A percentile compares a stretch with the other conserved stretches of the same genome.
Evolutionary conservation across 768 basidiomycete species (phyloP).

Genomic region (Amyloporia xantha): DNA sequence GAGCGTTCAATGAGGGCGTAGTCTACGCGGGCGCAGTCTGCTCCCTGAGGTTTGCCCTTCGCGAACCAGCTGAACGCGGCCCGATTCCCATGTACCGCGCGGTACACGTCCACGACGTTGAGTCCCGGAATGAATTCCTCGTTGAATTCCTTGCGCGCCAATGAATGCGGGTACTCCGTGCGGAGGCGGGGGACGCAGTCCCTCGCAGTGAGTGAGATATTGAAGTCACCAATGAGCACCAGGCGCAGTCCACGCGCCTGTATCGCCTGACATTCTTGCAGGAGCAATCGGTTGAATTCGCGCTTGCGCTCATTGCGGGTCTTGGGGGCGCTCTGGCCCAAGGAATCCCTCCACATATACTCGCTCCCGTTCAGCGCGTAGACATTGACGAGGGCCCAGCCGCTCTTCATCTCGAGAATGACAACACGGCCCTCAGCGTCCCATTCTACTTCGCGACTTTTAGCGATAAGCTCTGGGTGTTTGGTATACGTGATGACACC

Average conservation of each 20-base stretch:
- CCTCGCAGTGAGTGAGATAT: constrained; percentile 16
- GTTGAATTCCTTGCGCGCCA: constrained; percentile 19
- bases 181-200: constrained; percentile 19
- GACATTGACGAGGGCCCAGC: constrained; percentile 22
- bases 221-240: constrained; percentile 22
- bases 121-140: constrained; percentile 18
- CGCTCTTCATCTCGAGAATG: constrained; percentile 19
- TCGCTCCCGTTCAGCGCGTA: constrained; percentile 24
- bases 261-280: constrained; percentile 16
- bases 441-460: constrained; percentile 20
- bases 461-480: constrained; percentile 9
- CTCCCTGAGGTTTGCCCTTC: constrained; percentile 20
- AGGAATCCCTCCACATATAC: constrained; percentile 19
- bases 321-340: constrained; percentile 12
- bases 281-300: constrained; percentile 20
- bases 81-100: constrained; percentile 13
- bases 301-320: constrained; percentile 22
- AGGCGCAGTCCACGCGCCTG: constrained; percentile 17
- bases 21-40: constrained; percentile 21
- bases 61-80: constrained; percentile 22
- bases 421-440: constrained; percentile 20
- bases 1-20: constrained; percentile 18
- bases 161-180: constrained; percentile 19
- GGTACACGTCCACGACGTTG: constrained; percentile 18
- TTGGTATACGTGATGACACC: constrained; percentile 17